Conservation (phyloP, 805 yeast species). For the Millerozyma acaciae region DNA sequence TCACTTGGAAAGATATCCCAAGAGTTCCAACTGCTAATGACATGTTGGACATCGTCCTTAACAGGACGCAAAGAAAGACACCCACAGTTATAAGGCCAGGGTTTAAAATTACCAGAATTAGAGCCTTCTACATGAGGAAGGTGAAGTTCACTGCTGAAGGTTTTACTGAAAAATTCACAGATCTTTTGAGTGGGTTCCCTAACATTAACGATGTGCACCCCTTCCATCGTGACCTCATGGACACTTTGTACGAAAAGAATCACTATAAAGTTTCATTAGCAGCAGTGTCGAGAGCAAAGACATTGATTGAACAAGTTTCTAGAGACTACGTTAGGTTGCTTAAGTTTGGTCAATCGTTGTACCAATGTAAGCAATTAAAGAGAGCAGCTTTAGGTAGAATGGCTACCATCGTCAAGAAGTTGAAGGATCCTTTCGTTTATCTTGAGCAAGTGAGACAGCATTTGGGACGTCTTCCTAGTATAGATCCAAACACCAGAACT, state of each 20-base stretch:
- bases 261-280: slow-evolving; percentile 97
- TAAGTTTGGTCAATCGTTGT: slow-evolving; percentile 95
- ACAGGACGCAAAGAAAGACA: slow-evolving; percentile 97
- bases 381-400: slow-evolving; percentile 99
- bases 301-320: slow-evolving; percentile 91
- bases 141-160: slow-evolving; percentile 97
- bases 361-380: slow-evolving; percentile 97
- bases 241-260: slow-evolving; percentile 94
- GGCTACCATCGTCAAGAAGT: slow-evolving; percentile 96
- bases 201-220: slow-evolving; percentile 97
- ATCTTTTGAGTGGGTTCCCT: slow-evolving; percentile 84
- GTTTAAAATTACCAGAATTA: slow-evolving; percentile 90
- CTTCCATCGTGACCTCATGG: slow-evolving; percentile 96
- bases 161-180: slow-evolving; percentile 86
- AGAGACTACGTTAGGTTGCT: slow-evolving; percentile 92
- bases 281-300: slow-evolving; percentile 89
- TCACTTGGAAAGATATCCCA: slow-evolving; percentile 98
- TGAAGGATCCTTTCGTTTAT: slow-evolving; percentile 89
- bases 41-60: slow-evolving; percentile 91
- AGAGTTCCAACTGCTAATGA: slow-evolving; percentile 90
- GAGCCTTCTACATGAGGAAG: slow-evolving; percentile 97
- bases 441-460: slow-evolving; percentile 99
- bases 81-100: slow-evolving; percentile 99
- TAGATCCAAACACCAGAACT: slow-evolving; percentile 98
- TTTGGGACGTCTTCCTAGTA: slow-evolving; percentile 95